Percentiles rank a stretch among this genome's conserved stretches.
Conservation (phyloP, 1,284 basidiomycete species). For the Cutaneotrichosporon sp. region DNA sequence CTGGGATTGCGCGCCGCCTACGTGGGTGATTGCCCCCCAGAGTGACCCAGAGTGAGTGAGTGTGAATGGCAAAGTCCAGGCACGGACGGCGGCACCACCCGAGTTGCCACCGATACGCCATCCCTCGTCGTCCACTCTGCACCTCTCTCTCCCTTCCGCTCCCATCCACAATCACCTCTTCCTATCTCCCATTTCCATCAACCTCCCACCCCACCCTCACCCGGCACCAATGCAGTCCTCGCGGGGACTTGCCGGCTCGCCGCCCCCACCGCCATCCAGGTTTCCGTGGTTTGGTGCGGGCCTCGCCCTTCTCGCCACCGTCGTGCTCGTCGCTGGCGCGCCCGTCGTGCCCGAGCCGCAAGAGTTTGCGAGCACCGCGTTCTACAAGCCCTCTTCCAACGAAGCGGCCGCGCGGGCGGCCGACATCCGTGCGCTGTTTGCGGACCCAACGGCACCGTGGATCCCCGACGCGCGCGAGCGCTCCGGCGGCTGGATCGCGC, state of each 20-base stretch:
- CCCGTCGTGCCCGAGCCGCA: conserved; percentile 10
- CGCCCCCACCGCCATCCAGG: background rate
- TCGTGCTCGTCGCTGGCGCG: background rate
- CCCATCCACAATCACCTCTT: background rate
- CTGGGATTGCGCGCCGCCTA: too few relatives aligned
- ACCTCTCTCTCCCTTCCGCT: background rate
- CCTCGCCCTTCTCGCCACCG: conserved; percentile 1
- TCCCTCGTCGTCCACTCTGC: background rate
- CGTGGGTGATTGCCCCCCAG: too few relatives aligned
- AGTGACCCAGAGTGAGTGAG: too few relatives aligned
- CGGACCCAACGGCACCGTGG: conserved; percentile 15
- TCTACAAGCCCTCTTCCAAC: background rate
- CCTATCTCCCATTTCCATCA: background rate
- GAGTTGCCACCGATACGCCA: too few relatives aligned
- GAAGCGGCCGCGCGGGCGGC: background rate
- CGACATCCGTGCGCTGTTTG: conserved; percentile 4
- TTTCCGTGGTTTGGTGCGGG: background rate
- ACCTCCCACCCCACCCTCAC: background rate
- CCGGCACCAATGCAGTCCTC: conserved; percentile 1
- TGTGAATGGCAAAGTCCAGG: too few relatives aligned
- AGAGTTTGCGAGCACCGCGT: background rate
- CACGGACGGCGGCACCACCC: too few relatives aligned
- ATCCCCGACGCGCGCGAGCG: background rate
- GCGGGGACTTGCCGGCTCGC: background rate
- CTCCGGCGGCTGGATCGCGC: conserved; percentile 9